Conservation (phyloP, 805 yeast genomes). For the Sugiyamaella chiloensis region DNA sequence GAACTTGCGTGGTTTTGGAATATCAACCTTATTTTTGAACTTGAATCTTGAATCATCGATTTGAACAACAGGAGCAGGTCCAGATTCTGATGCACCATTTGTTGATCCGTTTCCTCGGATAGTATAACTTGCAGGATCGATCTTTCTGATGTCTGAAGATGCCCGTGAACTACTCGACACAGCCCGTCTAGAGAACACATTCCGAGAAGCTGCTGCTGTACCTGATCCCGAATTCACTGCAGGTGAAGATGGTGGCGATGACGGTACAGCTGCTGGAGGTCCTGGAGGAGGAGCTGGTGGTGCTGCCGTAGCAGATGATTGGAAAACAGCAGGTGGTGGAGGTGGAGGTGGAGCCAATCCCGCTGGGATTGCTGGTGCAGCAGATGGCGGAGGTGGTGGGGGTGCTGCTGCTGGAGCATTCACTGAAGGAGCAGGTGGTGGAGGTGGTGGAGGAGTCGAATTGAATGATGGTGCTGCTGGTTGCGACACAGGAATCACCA, state of each 20-base stretch:
- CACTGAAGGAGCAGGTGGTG: slow-evolving; percentile 28
- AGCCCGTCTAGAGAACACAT: slow-evolving; percentile 24
- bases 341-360: slow-evolving; percentile 24
- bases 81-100: slow-evolving; percentile 23
- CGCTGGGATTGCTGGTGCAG: slow-evolving; percentile 11
- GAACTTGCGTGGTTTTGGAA: slow-evolving; percentile 87
- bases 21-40: slow-evolving; percentile 60
- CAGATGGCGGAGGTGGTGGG: slow-evolving; percentile 14
- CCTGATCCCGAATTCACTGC: slow-evolving; percentile 20
- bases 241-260: slow-evolving; percentile 28
- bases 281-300: slow-evolving; percentile 26
- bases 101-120: slow-evolving; percentile 30
- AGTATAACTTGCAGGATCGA: slow-evolving; percentile 65
- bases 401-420: slow-evolving; percentile 33
- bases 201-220: slow-evolving; percentile 18
- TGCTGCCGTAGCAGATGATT: slow-evolving; percentile 28
- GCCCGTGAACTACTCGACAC: slow-evolving; percentile 27
- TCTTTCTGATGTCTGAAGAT: slow-evolving; percentile 48
- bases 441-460: slow-evolving; percentile 27
- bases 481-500: slow-evolving; percentile 18
- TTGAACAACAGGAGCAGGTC: slow-evolving; percentile 29
- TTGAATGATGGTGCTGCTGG: slow-evolving; percentile 22
- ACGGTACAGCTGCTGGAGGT: slow-evolving; percentile 25
- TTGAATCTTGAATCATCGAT: slow-evolving; percentile 75
- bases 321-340: slow-evolving; percentile 13